Evolutionary conservation across 352 stramenopile species (phyloP).

Genomic region (Pythium phragmitis): DNA sequence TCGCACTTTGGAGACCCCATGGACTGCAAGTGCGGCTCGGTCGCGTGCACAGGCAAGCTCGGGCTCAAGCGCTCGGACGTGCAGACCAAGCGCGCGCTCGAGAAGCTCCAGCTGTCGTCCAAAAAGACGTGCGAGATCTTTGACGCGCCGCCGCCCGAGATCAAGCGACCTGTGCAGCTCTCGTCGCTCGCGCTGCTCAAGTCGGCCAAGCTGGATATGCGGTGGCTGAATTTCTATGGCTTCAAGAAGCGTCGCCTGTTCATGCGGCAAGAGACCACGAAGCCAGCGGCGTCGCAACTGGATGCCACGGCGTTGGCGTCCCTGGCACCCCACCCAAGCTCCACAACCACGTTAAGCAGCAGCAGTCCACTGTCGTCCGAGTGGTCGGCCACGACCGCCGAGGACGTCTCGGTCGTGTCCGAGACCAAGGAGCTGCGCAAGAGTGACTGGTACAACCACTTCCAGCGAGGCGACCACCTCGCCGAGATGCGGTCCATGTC

Average conservation of each 20-base stretch:
- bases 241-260: conserved; percentile 71
- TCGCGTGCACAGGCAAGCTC: conserved; percentile 72
- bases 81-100: conserved; percentile 19
- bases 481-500: conserved; percentile 45
- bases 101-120: conserved; percentile 9
- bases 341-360: not conserved
- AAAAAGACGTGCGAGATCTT: conserved; percentile 27
- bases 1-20: conserved; percentile 78
- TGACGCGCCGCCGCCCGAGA: conserved; percentile 40
- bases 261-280: conserved; percentile 29
- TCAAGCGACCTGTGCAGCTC: conserved; percentile 62
- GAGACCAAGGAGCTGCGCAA: conserved; percentile 22
- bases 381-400: conserved; percentile 47
- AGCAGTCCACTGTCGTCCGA: conserved; percentile 48
- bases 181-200: conserved; percentile 78
- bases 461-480: conserved; percentile 44
- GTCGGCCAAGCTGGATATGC: conserved; percentile 60
- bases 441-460: conserved; percentile 50
- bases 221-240: conserved; percentile 63
- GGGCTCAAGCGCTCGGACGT: conserved; percentile 63
- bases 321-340: conserved; percentile 13
- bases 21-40: conserved; percentile 74
- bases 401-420: conserved; percentile 27
- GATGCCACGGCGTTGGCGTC: not conserved
- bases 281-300: conserved; percentile 14